Conservation (phyloP, 1,139 yeast species). For the Lodderomyces jiufengensis region DNA sequence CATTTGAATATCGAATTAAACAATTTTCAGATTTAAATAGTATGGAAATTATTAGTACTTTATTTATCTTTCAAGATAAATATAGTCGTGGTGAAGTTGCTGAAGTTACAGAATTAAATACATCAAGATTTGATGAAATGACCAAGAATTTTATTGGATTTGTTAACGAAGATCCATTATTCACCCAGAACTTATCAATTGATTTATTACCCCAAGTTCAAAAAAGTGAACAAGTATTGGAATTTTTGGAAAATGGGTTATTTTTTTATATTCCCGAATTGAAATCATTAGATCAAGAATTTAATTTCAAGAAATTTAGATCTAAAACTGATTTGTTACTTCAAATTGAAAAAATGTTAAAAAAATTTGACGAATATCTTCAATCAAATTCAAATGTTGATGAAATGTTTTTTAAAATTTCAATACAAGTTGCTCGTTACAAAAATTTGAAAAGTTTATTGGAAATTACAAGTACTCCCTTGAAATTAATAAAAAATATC, state of each 20-base stretch:
- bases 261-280: conserved; percentile 26
- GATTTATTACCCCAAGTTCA: conserved; percentile 14
- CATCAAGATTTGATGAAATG: conserved; percentile 22
- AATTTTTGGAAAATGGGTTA: conserved; percentile 17
- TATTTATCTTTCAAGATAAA: conserved; percentile 27
- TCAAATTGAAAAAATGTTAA: conserved; percentile 21
- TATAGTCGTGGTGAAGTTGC: conserved; percentile 21
- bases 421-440: conserved; percentile 7
- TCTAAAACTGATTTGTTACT: conserved; percentile 16
- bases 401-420: conserved; percentile 4
- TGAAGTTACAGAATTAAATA: conserved; percentile 17
- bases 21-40: conserved; percentile 26
- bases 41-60: conserved; percentile 25
- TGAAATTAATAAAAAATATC: conserved; percentile 4
- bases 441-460: conserved; percentile 6
- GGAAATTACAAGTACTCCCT: neutral
- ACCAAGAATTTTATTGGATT: conserved; percentile 12
- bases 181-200: conserved; percentile 14
- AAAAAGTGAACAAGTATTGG: neutral
- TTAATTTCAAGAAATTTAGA: conserved; percentile 17
- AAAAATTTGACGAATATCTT: conserved; percentile 20
- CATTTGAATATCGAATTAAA: conserved; percentile 22
- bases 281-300: conserved; percentile 20
- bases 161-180: conserved; percentile 4
- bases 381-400: conserved; percentile 4